Conservation (phyloP, 306 rosid species). For the peach (Prunus persica) region Prunus_persica_NCBIv2 NC_034014.1:9298501-9299000, state of each 20-base stretch:
- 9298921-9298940: constrained; percentile 49
- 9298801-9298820: constrained; percentile 22
- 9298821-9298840: constrained; percentile 53
- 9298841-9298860: constrained; percentile 91
- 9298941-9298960: constrained; percentile 18
- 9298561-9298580: constrained; percentile 98
- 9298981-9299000: constrained; percentile 8
- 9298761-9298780: not conserved
- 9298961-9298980: constrained; percentile 14
- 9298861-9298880: constrained; percentile 99
- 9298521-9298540: constrained; percentile 90
- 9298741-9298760: not conserved
- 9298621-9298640: constrained; percentile 76
- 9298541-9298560: constrained; percentile 96
- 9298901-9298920: constrained; percentile 98
- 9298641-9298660: constrained; percentile 19
- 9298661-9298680: constrained; percentile 5
- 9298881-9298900: constrained; percentile 94
- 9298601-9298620: constrained; percentile 95
- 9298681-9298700: constrained; percentile 1
- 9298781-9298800: not conserved
- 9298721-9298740: constrained; percentile 5
- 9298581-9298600: constrained; percentile 98
- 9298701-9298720: constrained; percentile 2
- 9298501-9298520: constrained; percentile 99